Conservation (phyloP, 2,329 filamentous ascomycete species). For the Zymoseptoria passerinii region DNA sequence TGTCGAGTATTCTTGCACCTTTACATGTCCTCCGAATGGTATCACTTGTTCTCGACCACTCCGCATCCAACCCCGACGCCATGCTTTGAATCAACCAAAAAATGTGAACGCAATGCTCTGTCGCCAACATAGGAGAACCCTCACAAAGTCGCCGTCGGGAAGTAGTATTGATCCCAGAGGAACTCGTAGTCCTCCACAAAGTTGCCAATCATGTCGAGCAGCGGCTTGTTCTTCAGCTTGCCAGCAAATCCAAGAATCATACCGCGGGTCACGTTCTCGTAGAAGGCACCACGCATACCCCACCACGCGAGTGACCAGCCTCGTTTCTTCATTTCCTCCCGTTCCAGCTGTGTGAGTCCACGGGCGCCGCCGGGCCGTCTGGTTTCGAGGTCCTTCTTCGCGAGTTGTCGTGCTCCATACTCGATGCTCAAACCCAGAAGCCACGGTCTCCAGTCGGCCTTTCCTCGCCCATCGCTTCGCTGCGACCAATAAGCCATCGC, state of each 20-base stretch:
- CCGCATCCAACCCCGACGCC: neutral
- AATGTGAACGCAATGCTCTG: neutral
- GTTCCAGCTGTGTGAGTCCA: slow-evolving; percentile 73
- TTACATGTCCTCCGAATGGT: neutral
- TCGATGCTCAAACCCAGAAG: slow-evolving; percentile 76
- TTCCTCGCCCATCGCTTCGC: slow-evolving; percentile 56
- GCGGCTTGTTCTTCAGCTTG: slow-evolving; percentile 61
- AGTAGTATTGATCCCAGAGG: slow-evolving; percentile 97
- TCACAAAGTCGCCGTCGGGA: slow-evolving; percentile 56
- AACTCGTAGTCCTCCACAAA: slow-evolving; percentile 96
- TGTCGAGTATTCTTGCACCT: neutral
- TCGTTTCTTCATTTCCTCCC: slow-evolving; percentile 78
- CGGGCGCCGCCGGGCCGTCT: slow-evolving; percentile 62
- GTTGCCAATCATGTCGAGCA: slow-evolving; percentile 73
- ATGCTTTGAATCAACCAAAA: neutral
- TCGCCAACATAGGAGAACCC: slow-evolving; percentile 3
- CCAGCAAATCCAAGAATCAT: slow-evolving; percentile 61
- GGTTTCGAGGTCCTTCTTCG: slow-evolving; percentile 56
- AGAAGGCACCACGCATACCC: slow-evolving; percentile 93
- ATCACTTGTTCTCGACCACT: neutral
- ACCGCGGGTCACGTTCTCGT: slow-evolving; percentile 73
- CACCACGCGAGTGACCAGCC: slow-evolving; percentile 93
- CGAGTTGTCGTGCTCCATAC: slow-evolving; percentile 78
- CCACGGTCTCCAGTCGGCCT: slow-evolving; percentile 87
- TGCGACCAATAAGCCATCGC: slow-evolving; percentile 60